Base-by-base conservation (phyloP, 179 eudicot species). In the Beta lomatogona region DNA sequence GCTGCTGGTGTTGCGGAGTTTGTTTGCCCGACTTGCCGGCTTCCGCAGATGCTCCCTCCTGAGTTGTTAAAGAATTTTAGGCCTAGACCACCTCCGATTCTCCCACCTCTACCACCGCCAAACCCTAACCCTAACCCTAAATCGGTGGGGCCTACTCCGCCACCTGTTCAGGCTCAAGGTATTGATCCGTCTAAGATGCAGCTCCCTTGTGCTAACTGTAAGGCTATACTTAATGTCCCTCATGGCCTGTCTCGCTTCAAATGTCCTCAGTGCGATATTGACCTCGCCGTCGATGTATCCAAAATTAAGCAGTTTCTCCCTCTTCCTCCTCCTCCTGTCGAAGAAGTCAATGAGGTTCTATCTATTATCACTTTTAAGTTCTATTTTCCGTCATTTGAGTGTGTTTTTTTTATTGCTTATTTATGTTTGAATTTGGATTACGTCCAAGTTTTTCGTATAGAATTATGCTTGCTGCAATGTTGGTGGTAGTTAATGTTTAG, bases 111-210 rank as follows among this genome's bases (percentile, higher is more conserved):
- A 9, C 82, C 67, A 2, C 79, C 61, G 0, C 76, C 86, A 11
- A 77, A 74, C 85, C 83, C 86, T 71, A 79, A 65, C 81, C 89
- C 89, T 81, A 77, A 65, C 79, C 82, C 83, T 41, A 60, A 5
- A 19, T 18, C 74, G 63, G n/a, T 13, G 60, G 9, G 31, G 28
- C 6, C 55, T 72, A 44, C 71, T 19, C 12, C 79, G 71, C 84
- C 81, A 2, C 68, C 87, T 4, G 76, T 79, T 0, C 88, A 82
- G 77, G 86, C 91, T 0, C 91, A 88, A 19, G 99, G 98, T 57
- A 89, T 94, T 75, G 98, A 94, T 91, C 98, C 94, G 4, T 83
- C 91, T 4, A 96, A 94, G 91, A 92, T 94, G 86, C 98, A 94
- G 90, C 91, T 96, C 0, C 98, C 98, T 7, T 96, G 99, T 76